A percentile compares a stretch with the other conserved stretches of the same genome.
These are phyloP conservation scores for Cardiospermum halicacabum DNA, from an alignment of 345 rosid genomes.

Conservation along the genomic window DNA sequence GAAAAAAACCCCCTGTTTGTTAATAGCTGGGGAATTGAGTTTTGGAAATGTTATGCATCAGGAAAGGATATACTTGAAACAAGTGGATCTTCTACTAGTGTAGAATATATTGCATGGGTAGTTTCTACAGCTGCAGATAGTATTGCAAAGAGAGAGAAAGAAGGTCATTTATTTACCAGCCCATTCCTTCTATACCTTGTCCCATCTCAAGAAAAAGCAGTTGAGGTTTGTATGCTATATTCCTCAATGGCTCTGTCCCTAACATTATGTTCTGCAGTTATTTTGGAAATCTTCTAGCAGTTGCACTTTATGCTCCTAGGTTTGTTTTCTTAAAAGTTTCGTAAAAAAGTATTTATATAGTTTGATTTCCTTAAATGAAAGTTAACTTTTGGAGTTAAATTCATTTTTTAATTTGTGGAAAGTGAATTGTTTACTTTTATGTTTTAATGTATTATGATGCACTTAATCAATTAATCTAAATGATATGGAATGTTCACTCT, in stretches of 20 bases:
- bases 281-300: neutral
- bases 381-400: neutral
- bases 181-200: constrained; percentile 84
- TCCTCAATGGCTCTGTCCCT: neutral
- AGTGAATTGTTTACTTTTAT: neutral
- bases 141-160: constrained; percentile 65
- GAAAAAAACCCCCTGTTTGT: constrained; percentile 45
- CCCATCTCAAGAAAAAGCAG: constrained; percentile 75
- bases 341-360: neutral
- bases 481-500: constrained; percentile 4
- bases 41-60: constrained; percentile 53
- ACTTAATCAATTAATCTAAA: neutral
- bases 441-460: neutral
- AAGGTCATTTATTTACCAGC: constrained; percentile 33
- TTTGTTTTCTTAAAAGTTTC: neutral
- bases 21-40: constrained; percentile 80
- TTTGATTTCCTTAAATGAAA: neutral
- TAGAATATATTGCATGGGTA: constrained; percentile 80
- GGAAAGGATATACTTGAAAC: constrained; percentile 63
- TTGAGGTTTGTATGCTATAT: constrained; percentile 38
- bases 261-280: neutral
- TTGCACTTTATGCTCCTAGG: neutral
- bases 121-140: constrained; percentile 70
- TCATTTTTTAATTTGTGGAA: neutral
- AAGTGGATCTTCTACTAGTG: constrained; percentile 47